Base-by-base conservation (phyloP, 441 rosid species). In the Mallotus japonicus region DNA sequence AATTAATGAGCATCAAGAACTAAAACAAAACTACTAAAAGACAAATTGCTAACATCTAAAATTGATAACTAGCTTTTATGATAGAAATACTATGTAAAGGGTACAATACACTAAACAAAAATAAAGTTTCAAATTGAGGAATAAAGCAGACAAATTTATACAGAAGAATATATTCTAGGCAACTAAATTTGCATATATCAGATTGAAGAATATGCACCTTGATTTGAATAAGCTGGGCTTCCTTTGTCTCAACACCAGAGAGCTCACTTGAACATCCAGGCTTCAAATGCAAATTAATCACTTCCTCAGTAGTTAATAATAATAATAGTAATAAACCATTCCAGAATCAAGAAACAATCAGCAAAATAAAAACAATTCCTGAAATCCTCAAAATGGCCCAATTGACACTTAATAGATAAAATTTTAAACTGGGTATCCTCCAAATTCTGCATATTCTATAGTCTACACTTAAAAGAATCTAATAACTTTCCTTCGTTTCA, bases 241-340 rank as follows among this genome's bases (percentile, higher is more conserved):
- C 87, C 34, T 80, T 72, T 55, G 86, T 78, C 73, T 85, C 84
- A 62, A 85, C 82, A 59, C 87, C 92, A 78, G 97, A 81, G 60
- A 95, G 84, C 88, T 95, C 96, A 78, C 90, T 91, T 16, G 92
- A 90, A 84, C 96, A 95, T 69, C 98, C 97, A 81, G 98, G 98
- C 97, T 95, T 78, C 58, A 83, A 9, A 67, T 42, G 58, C 54
- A 80, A 64, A 47, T 22, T 54, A 42, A 66, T n/a, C 64, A 56
- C 13, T 49, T 44, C 4, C 46, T 46, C 65, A 70, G 2, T 34
- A 24, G 60, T 34, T 34, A 34, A 34, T 34, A 3, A 34, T 34
- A 34, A 34, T 34, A 34, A n/a, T n/a, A n/a, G 40, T 34, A 34
- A 34, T 34, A 34, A 34, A 34, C 40, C 1, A 75, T 16, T n/a